Percentiles rank a stretch among this genome's conserved stretches.
These are phyloP conservation scores for Kwoniella dendrophila DNA, from an alignment of 768 basidiomycete genomes.

Conservation along the genomic window DNA sequence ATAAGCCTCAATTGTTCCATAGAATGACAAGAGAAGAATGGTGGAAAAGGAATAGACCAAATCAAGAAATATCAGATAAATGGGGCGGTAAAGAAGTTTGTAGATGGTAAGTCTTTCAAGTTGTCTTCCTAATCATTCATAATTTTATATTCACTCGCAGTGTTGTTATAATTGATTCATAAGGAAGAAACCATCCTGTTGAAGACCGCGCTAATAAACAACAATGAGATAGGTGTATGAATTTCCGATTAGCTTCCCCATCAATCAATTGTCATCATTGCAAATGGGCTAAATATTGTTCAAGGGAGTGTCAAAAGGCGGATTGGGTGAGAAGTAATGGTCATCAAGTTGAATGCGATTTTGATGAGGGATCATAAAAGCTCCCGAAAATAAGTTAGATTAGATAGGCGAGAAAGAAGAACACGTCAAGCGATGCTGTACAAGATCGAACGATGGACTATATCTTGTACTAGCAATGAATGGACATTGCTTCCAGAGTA, in stretches of 20 bases:
- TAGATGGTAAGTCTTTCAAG: conserved; percentile 50
- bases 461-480: too few species aligned
- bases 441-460: too few species aligned
- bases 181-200: background rate
- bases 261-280: conserved; percentile 32
- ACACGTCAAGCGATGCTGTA: too few species aligned
- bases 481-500: too few species aligned
- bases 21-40: conserved; percentile 43
- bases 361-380: background rate
- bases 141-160: background rate
- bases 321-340: conserved; percentile 45
- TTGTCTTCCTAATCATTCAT: background rate
- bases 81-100: conserved; percentile 45
- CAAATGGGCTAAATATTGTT: conserved; percentile 50
- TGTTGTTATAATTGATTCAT: background rate
- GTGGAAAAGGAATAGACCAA: conserved; percentile 31
- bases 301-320: conserved; percentile 48
- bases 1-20: conserved; percentile 45
- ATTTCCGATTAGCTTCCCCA: conserved; percentile 24
- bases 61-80: conserved; percentile 20
- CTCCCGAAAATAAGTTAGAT: background rate
- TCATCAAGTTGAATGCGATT: conserved; percentile 44
- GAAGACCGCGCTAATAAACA: background rate
- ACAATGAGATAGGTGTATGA: conserved; percentile 40
- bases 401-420: background rate